These are phyloP conservation scores for Lobosporangium transversale DNA, from an alignment of 192 early-diverging fungal species.

Conservation along the genomic window DNA sequence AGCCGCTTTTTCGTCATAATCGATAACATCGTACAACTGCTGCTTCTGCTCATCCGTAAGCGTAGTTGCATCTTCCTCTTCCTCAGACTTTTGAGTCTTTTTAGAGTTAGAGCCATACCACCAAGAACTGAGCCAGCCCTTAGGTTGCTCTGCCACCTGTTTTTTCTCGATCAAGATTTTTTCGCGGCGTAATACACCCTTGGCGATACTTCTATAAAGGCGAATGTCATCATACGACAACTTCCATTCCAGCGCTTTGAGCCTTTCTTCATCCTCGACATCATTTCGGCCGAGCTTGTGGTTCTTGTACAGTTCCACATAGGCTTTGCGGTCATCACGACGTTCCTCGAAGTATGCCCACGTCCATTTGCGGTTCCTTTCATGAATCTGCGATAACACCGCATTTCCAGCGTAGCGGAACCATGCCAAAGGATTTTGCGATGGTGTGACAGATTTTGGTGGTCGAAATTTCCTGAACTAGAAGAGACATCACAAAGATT, in stretches of 20 bases:
- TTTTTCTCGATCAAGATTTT: slow-evolving; percentile 67
- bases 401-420: slow-evolving; percentile 79
- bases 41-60: slow-evolving; percentile 88
- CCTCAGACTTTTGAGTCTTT: slow-evolving; percentile 6
- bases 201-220: slow-evolving; percentile 83
- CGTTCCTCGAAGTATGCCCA: slow-evolving; percentile 86
- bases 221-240: slow-evolving; percentile 92
- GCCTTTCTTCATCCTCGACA: slow-evolving; percentile 60
- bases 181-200: slow-evolving; percentile 76
- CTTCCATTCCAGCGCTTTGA: slow-evolving; percentile 77
- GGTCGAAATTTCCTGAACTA: slow-evolving; percentile 90
- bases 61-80: slow-evolving; percentile 47
- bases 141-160: slow-evolving; percentile 49
- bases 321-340: slow-evolving; percentile 79
- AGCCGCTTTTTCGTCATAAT: slow-evolving; percentile 86
- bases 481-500: no score
- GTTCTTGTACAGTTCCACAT: slow-evolving; percentile 80
- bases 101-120: slow-evolving; percentile 37
- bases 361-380: slow-evolving; percentile 83
- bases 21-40: slow-evolving; percentile 93
- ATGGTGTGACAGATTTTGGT: slow-evolving; percentile 81
- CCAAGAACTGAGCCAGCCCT: slow-evolving; percentile 63
- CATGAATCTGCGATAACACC: slow-evolving; percentile 89
- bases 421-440: slow-evolving; percentile 86
- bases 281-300: slow-evolving; percentile 59